Base-by-base conservation (phyloP, 768 basidiomycete species). In the Russula abietina region DNA sequence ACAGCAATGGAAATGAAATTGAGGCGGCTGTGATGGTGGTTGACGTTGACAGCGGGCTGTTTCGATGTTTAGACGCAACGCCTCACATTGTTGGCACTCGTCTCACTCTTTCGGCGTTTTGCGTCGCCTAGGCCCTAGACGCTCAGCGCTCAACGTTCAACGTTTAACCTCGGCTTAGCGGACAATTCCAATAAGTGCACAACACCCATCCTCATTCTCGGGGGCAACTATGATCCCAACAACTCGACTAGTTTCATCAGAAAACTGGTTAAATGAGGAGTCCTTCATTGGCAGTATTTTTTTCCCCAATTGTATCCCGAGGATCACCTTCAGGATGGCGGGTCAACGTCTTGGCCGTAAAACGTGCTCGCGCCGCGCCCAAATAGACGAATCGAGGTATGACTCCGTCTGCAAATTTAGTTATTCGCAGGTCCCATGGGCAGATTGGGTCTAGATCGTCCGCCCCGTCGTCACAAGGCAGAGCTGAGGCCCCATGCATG, bases 91-190 rank as follows among this genome's bases (percentile, higher is more conserved):
- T 57, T 65, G 63, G 59, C 59, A 51, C 51, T 53, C 50, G 54
- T 59, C 76, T 75, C 70, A 73, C 75, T 73, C 74, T 70, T 73
- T 72, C 67, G 74, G 76, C 69, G 68, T 68, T 69, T 69, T 70
- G 67, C 70, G 69, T 60, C 30, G 10, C n/a, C 12, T 59, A 33
- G 36, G 12, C 36, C n/a, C 12, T 59, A 33, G 36, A 36, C 36
- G 36, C 36, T 36, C 8, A 62, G 57, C 26, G n/a, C n/a, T n/a
- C n/a, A n/a, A n/a, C n/a, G n/a, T n/a, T n/a, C n/a, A n/a, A n/a
- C 62, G 57, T 58, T 59, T 58, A 1, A 17, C 22, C 41, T 28
- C 28, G 49, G n/a, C 33, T 17, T 33, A 22, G 16, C 2, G n/a
- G 3, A 0, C 8, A n/a, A n/a, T 2, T 14, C 5, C 22, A 52